Percentiles rank a stretch among this genome's conserved stretches.
phyloP scores from a whole-genome alignment of 352 stramenopile species.

The Pythium dissotocum region DNA sequence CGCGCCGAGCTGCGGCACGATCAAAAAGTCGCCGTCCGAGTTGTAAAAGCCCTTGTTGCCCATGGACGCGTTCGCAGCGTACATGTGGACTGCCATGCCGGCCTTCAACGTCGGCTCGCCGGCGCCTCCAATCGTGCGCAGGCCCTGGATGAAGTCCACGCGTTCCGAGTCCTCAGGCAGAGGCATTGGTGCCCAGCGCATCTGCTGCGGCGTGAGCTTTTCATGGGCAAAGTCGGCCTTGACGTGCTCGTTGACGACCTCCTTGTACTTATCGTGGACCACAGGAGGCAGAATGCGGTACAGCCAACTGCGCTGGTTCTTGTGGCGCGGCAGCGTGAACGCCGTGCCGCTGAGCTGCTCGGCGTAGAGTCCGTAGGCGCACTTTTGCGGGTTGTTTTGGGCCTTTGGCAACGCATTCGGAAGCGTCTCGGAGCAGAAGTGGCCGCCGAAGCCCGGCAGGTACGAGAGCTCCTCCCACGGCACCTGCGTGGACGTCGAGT shows the following conservation, averaged over 20 bases:
- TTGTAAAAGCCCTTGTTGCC: slow-evolving; percentile 92
- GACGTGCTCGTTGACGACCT: slow-evolving; percentile 46
- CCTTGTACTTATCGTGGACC: slow-evolving; percentile 74
- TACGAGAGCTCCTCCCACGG: slow-evolving; percentile 81
- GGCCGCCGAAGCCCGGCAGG: slow-evolving; percentile 90
- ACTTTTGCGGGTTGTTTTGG: slow-evolving; percentile 95
- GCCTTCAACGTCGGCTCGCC: slow-evolving; percentile 90
- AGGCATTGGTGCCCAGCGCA: slow-evolving; percentile 91
- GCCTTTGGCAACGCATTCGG: slow-evolving; percentile 87
- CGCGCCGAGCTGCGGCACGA: slow-evolving; percentile 91
- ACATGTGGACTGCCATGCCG: slow-evolving; percentile 94
- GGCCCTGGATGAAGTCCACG: slow-evolving; percentile 89
- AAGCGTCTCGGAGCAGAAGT: slow-evolving; percentile 93
- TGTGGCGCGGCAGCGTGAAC: slow-evolving; percentile 93
- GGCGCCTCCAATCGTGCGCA: slow-evolving; percentile 84
- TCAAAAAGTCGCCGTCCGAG: slow-evolving; percentile 96
- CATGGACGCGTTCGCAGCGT: slow-evolving; percentile 92
- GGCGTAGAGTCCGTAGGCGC: slow-evolving; percentile 91
- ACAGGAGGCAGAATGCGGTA: slow-evolving; percentile 92
- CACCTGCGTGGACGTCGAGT: slow-evolving; percentile 28
- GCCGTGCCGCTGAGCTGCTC: slow-evolving; percentile 96
- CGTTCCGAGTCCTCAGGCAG: slow-evolving; percentile 48
- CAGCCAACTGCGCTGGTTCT: slow-evolving; percentile 91
- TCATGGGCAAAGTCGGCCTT: slow-evolving; percentile 71
- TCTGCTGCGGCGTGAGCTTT: slow-evolving; percentile 87